Percentiles rank a stretch among this genome's conserved stretches.
Conservation (phyloP, 2,329 filamentous ascomycete species). For the Phaeosphaeriaceae sp. region DNA sequence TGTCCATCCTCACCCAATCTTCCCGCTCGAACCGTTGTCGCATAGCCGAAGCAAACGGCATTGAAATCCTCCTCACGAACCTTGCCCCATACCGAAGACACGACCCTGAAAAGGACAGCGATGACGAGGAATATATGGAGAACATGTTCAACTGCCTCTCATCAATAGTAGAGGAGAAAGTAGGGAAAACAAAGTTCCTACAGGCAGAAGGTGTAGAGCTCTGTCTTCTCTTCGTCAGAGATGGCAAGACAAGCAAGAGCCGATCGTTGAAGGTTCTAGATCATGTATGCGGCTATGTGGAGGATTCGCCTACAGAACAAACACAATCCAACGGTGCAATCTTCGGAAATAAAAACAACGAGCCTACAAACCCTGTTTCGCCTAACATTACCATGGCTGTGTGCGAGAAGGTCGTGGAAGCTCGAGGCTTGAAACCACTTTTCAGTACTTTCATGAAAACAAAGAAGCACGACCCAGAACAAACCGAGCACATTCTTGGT, state of each 20-base stretch:
- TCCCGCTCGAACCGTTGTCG: conserved; percentile 69
- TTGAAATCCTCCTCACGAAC: conserved; percentile 82
- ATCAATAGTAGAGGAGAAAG: conserved; percentile 75
- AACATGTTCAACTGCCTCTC: conserved; percentile 89
- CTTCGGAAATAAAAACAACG: conserved; percentile 23
- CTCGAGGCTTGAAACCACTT: conserved; percentile 80
- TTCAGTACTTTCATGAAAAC: conserved; percentile 91
- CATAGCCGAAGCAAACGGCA: conserved; percentile 70
- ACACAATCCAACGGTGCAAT: conserved; percentile 22
- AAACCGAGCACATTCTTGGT: conserved; percentile 80
- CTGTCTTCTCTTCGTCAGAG: conserved; percentile 87
- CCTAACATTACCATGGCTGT: conserved; percentile 60
- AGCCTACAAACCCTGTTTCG: conserved; percentile 1
- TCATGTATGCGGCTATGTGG: conserved; percentile 71
- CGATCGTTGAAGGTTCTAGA: conserved; percentile 83
- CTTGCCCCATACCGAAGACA: conserved; percentile 83
- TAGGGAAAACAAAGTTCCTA: conserved; percentile 80
- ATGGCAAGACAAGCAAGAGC: conserved; percentile 81
- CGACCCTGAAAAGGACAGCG: conserved; percentile 82
- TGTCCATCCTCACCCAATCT: conserved; percentile 86
- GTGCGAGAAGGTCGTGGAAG: conserved; percentile 79
- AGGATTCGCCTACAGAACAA: conserved; percentile 19
- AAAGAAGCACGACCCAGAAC: conserved; percentile 72
- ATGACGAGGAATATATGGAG: conserved; percentile 94
- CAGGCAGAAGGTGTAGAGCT: conserved; percentile 93